Evolutionary conservation across 164 flowering plant genomes (phyloP).

Genomic region (Macadamia tetraphylla): DNA sequence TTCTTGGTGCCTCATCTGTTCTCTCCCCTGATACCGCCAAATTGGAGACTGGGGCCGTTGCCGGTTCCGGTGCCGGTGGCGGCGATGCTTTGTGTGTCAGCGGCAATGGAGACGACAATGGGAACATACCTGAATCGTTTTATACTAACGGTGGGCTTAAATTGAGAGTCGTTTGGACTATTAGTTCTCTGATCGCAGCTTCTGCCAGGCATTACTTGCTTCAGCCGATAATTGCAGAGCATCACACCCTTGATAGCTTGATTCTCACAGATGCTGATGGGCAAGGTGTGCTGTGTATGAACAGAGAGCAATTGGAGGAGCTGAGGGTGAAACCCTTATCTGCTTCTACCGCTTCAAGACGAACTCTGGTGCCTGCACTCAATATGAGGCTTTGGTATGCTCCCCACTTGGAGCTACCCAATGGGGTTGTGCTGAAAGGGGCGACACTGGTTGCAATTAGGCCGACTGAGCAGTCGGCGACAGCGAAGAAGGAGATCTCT

Average conservation of each 20-base stretch:
- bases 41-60: neutral
- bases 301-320: constrained; percentile 79
- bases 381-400: constrained; percentile 92
- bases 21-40: neutral
- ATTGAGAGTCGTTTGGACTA: constrained; percentile 86
- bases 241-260: constrained; percentile 60
- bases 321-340: constrained; percentile 82
- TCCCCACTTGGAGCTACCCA: constrained; percentile 63
- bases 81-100: neutral
- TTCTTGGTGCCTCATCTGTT: constrained; percentile 77
- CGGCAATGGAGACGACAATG: constrained; percentile 51
- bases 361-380: constrained; percentile 84
- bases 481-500: constrained; percentile 48
- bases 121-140: constrained; percentile 86
- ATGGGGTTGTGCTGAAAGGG: constrained; percentile 71
- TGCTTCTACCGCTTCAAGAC: constrained; percentile 73
- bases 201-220: constrained; percentile 84
- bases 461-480: constrained; percentile 59
- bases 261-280: constrained; percentile 82
- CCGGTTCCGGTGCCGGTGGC: neutral
- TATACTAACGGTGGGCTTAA: constrained; percentile 89
- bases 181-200: constrained; percentile 80
- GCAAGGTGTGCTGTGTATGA: constrained; percentile 83
- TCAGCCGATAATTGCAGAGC: constrained; percentile 81
- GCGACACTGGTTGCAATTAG: constrained; percentile 86